Percentiles rank a stretch among this genome's conserved stretches.
Evolutionary conservation across 148 eudicot species (phyloP).

Genomic region (Silene latifolia): DNA sequence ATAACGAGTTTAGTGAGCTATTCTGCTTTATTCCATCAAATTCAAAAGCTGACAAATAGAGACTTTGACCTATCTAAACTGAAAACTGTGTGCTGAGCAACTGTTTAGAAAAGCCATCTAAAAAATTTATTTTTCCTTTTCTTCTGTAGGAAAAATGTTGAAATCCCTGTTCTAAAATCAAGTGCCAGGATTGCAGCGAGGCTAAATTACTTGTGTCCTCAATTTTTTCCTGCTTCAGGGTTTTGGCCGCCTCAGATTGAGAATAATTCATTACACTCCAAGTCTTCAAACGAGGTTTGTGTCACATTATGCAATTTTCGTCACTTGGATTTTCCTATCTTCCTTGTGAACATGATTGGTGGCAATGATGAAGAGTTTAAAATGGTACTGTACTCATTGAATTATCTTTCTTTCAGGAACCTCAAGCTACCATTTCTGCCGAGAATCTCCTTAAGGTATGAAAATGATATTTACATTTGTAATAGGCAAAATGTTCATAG

Average conservation of each 20-base stretch:
- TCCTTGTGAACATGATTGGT: constrained; percentile 10
- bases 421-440: constrained; percentile 42
- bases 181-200: constrained; percentile 88
- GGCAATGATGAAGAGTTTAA: not conserved
- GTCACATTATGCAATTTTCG: constrained; percentile 1
- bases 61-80: too few species aligned
- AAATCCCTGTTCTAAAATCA: constrained; percentile 72
- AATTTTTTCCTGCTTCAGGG: constrained; percentile 88
- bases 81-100: not conserved
- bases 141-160: constrained; percentile 61
- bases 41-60: too few species aligned
- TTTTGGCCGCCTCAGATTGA: constrained; percentile 55
- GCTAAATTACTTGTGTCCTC: constrained; percentile 84
- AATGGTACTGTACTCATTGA: constrained; percentile 6
- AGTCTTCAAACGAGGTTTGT: constrained; percentile 47
- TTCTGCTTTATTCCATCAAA: too few species aligned
- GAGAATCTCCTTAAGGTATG: constrained; percentile 96
- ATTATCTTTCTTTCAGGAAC: constrained; percentile 43
- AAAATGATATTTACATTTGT: not conserved
- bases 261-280: constrained; percentile 20
- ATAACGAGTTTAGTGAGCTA: too few species aligned
- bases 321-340: constrained; percentile 8
- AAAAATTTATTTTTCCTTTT: not conserved
- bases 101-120: not conserved
- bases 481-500: not conserved